These are phyloP conservation scores for Borealophlyctis nickersoniae DNA, from an alignment of 192 early-diverging fungal species.

Conservation along the genomic window DNA sequence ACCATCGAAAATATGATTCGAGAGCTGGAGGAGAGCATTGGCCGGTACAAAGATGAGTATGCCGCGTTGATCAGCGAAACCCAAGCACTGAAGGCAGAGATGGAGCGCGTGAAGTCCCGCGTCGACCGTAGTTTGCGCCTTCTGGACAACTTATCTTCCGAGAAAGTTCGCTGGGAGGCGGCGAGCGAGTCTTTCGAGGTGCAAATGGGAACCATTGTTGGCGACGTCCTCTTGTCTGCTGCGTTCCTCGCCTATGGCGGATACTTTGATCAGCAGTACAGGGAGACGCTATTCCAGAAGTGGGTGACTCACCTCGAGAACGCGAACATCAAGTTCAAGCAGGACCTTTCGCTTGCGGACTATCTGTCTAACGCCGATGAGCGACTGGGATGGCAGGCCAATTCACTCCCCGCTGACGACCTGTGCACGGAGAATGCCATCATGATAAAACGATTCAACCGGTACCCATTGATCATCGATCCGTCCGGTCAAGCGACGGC, in stretches of 20 bases:
- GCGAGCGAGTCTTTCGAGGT: slow-evolving; percentile 87
- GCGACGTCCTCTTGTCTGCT: slow-evolving; percentile 87
- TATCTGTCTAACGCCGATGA: slow-evolving; percentile 91
- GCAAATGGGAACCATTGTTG: slow-evolving; percentile 98
- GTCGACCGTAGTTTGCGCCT: slow-evolving; percentile 88
- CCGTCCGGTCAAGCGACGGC: slow-evolving; percentile 89
- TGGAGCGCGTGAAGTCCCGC: slow-evolving; percentile 87
- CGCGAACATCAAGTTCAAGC: slow-evolving; percentile 71
- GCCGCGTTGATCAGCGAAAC: slow-evolving; percentile 93
- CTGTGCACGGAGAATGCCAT: slow-evolving; percentile 98
- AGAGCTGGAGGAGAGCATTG: slow-evolving; percentile 85
- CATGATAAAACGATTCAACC: slow-evolving; percentile 90
- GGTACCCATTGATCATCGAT: slow-evolving; percentile 98
- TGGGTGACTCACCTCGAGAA: slow-evolving; percentile 73
- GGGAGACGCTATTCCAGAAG: slow-evolving; percentile 70
- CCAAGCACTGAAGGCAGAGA: slow-evolving; percentile 84
- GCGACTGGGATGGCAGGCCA: slow-evolving; percentile 83
- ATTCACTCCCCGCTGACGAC: slow-evolving; percentile 81
- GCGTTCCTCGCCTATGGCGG: slow-evolving; percentile 98
- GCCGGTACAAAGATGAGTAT: slow-evolving; percentile 95
- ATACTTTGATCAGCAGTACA: slow-evolving; percentile 96
- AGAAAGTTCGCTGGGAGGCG: slow-evolving; percentile 88
- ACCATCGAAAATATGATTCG: slow-evolving; percentile 75
- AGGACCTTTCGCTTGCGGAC: slow-evolving; percentile 80
- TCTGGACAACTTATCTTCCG: slow-evolving; percentile 84